Evolutionary conservation across 2,329 filamentous ascomycete species (phyloP).

Genomic region (Plectosphaerella sp.): DNA sequence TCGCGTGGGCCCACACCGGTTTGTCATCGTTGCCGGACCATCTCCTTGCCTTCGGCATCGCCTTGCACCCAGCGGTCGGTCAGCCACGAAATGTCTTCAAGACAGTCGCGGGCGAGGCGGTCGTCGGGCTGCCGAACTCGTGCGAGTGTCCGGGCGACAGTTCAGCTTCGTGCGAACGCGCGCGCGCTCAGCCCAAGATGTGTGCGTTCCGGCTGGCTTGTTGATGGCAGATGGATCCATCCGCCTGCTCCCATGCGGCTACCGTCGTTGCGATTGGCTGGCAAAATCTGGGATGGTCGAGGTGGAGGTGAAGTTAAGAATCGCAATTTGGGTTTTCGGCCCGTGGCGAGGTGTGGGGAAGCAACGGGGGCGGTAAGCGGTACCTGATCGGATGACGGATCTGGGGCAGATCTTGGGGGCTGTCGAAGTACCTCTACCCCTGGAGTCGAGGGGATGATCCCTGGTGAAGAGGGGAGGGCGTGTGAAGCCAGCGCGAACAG

Average conservation of each 20-base stretch:
- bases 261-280: slow-evolving; percentile 16
- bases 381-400: slow-evolving; percentile 2
- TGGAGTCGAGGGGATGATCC: background rate
- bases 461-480: background rate
- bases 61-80: too few species aligned
- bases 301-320: slow-evolving; percentile 12
- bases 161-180: too few species aligned
- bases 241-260: slow-evolving; percentile 4
- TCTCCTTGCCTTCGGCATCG: background rate
- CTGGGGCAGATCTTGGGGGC: background rate
- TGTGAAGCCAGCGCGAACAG: background rate
- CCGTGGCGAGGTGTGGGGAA: slow-evolving; percentile 16
- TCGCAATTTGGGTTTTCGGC: slow-evolving; percentile 29
- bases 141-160: too few species aligned
- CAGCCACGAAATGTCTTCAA: too few species aligned
- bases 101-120: too few species aligned
- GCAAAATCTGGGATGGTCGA: slow-evolving; percentile 9
- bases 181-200: too few species aligned
- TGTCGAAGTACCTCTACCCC: background rate
- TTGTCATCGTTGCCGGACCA: background rate
- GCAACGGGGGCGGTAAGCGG: background rate
- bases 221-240: slow-evolving; percentile 1
- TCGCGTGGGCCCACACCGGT: background rate
- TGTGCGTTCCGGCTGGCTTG: too few species aligned
- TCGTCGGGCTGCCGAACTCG: too few species aligned